Evolutionary conservation across 164 flowering plant species (phyloP), one percentile per base, ranked within the genome.

Genomic region (Stephania yunnanensis): DNA sequence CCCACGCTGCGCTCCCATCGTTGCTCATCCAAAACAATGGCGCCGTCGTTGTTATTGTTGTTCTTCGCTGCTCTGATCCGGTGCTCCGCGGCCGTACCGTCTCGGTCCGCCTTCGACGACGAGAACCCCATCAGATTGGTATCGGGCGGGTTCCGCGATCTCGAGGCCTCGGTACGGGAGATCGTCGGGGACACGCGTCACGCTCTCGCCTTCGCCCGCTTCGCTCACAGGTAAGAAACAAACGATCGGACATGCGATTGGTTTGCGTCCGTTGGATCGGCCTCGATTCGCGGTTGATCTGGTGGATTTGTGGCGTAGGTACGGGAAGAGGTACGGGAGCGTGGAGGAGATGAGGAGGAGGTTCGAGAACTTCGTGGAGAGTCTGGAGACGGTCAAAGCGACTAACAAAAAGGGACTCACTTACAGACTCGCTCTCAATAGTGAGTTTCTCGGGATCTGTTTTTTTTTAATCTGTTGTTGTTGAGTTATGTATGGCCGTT

Each of bases 131-230:
- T 96, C 89, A 77, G 87, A 68, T 76, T 88, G 79, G 91, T 87
- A 0, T 76, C 97, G 7, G 93, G 90, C 77, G 84, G 81, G 30
- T 80, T 93, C 19, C 88, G 76, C 3, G 92, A 92, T 31, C 68
- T 91, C 19, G 91, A 95, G 68, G 70, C 84, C 15, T 73, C 89
- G 9, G 71, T 94, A 31, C 77, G 82, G 45, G 77, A 76, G 7
- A 79, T 82, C 76, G 12, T 94, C 80, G 98, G 98, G 36, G 64
- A 72, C 72, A 71, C 89, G 45, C 93, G 94, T 69, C 94, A 84
- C 53, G 94, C 91, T 15, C 80, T 89, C 80, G 79, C 89, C 83
- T 96, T 96, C 81, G 92, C 91, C 3, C 94, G 99, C 46, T 96
- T 92, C 71, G 91, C 97, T 74, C 84, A 79, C 81, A 86, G 92